Base-by-base conservation (phyloP, 495 filamentous ascomycete species). In the Elaphomyces granulatus region DNA sequence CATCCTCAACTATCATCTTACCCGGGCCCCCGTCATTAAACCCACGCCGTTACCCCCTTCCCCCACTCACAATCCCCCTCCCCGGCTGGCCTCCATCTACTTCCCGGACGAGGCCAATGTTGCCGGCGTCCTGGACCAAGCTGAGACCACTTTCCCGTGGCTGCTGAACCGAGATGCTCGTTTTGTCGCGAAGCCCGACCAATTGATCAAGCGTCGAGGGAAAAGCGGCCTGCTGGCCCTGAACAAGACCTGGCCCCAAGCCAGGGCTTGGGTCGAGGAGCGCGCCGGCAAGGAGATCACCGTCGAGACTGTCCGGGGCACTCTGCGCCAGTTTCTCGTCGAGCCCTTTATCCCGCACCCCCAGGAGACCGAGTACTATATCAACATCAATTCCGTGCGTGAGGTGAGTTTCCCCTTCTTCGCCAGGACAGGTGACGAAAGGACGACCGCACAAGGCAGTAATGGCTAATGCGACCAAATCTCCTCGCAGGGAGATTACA, bases 1-100 rank as follows among this genome's bases (percentile, higher is more conserved):
- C 71, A 96, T 99, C 72, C 72, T 99, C 73, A 95, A 94, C 81
- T 99, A 94, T 74, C 90, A 99, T 77, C 87, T 99, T 72, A 99
- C 90, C 50, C 81, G 90, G 55, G 87, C 90, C 43, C 80, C 88
- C 42, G 81, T 94, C 58, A 95, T 99, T 76, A 94, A 94, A 78
- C 86, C 90, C 37, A 85, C 86, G 54, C 83, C 92, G 63, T 84
- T 99, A 17, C 87, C 90, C 48, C 56, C 74, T 47, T 71, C 83
- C 46, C 57, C 77, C 43, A 90, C 77, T 59, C 90, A 99, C 77
- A 96, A 96, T 69, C 68, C 90, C 46, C 75, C 92, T 39, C 66
- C 90, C 52, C 83, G 78, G 61, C 83, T 99, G 46, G 88, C 87
- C 36, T 84, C 84, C 34, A 74, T 99, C 45, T 70, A 86, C 71